These are phyloP conservation scores for Aspergillus sp. DNA, from an alignment of 2,329 filamentous ascomycete species.

Conservation along the genomic window DNA sequence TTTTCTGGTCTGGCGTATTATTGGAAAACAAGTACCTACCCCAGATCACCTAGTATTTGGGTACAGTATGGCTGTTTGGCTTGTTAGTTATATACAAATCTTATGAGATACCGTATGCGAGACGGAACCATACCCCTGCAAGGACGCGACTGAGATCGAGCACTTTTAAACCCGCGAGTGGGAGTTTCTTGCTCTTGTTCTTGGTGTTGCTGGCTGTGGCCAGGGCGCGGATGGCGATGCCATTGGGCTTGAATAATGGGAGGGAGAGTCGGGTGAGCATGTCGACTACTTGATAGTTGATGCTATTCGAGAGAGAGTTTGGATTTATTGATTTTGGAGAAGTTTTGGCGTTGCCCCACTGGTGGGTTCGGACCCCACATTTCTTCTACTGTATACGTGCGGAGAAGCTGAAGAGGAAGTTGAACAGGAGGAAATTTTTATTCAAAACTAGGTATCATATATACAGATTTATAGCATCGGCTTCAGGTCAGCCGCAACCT, in stretches of 20 bases:
- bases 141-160: slow-evolving; percentile 96
- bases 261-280: not conserved
- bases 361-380: slow-evolving; percentile 8
- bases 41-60: slow-evolving; percentile 92
- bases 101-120: not conserved
- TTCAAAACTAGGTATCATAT: slow-evolving; percentile 8
- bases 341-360: not conserved
- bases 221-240: not conserved
- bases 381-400: not conserved
- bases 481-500: slow-evolving; percentile 60
- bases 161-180: slow-evolving; percentile 82
- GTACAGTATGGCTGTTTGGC: slow-evolving; percentile 82
- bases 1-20: not conserved
- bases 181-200: slow-evolving; percentile 48
- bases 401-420: not conserved
- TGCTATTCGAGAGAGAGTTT: not conserved
- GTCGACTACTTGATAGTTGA: not conserved
- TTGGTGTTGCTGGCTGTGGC: not conserved
- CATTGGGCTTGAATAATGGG: not conserved
- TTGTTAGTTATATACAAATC: not conserved
- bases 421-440: not conserved
- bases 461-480: slow-evolving; percentile 46
- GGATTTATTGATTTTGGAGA: not conserved
- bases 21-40: slow-evolving; percentile 56
- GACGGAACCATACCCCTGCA: slow-evolving; percentile 69